Evolutionary conservation across 176 grass and related monocot genomes (phyloP), one percentile per base, ranked within the genome.

Genomic region (Chrysopogon serrulatus): DNA sequence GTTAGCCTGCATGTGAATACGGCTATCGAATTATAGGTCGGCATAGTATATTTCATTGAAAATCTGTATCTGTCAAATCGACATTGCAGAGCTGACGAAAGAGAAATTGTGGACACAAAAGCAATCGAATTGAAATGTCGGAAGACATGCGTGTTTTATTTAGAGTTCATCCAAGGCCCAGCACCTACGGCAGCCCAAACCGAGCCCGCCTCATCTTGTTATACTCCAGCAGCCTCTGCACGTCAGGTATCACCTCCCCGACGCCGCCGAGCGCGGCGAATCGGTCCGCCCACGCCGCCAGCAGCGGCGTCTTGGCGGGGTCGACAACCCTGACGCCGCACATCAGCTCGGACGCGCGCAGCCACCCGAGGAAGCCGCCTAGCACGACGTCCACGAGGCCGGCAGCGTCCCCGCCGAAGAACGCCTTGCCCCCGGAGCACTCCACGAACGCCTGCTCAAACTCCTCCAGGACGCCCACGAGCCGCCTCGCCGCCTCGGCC

Each of bases 371-470:
- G 64, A 81, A 81, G 45, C 78, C 64, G 21, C 64, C 78, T 8
- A 81, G 45, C 64, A 19, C 78, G 64, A 81, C 64, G 78, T 69
- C 78, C 23, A 81, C 78, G 6, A 68, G 45, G 44, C 78, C 64
- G 10, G 12, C 78, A 3, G 32, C 44, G 8, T 81, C 64, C 14
- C 63, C 32, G 43, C 78, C 44, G 44, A 80, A 68, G 88, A 90
- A 90, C 35, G 10, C 27, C 31, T 65, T 35, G 6, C 78, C 77
- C 19, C 17, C 5, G 18, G 71, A 83, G 45, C 76, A 81, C 8
- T 82, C 80, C 39, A 51, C n/a, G 23, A 90, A 86, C 15, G 77
- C 77, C 19, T 30, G 39, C 70, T 90, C 83, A 2, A 86, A 34
- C 16, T 15, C 4, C 69, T 81, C 45, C 41, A 90, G 48, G 3